Base-by-base conservation (phyloP, 306 rosid species). In the Coriaria nepalensis region DNA sequence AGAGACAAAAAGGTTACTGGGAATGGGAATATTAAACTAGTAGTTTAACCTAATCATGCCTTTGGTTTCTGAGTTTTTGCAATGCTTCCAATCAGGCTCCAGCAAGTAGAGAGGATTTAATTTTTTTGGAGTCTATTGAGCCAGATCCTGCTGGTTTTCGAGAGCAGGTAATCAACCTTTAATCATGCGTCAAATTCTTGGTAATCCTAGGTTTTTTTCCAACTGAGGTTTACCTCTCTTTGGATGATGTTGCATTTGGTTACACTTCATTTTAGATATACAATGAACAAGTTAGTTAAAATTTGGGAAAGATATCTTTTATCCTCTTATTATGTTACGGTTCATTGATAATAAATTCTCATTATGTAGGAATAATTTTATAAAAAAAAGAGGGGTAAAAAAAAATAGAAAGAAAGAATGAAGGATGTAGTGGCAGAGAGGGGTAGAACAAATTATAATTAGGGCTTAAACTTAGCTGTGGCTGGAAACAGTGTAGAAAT, bases 111-210 rank as follows among this genome's bases (percentile, higher is more conserved):
- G 98, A 90, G 51, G 98, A 81, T 33, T 67, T 67, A 44, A 67
- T 59, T 56, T 52, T 37, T 53, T 58, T 66, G 6, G 98, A 82
- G 60, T 63, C 82, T 53, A 47, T 60, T 5, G 96, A 82, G 61
- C 81, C 93, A 39, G 98, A 92, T 73, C 83, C 96, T 41, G 73
- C 77, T 79, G 94, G 93, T 55, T 92, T 92, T 55, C 86, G 79
- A 10, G 93, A 92, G 56, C 87, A 85, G 98, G 98, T 85, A 77
- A 52, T 20, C 35, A 51, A 58, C 29, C 10, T 6, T 45, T 0
- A 20, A 20, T 20, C 29, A 20, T 20, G 29, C 29, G 29, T 20
- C 29, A 20, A 20, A 20, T 20, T 20, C 29, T 1, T 20, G 3
- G 20, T 13, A 45, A 0, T 45, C 6, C 6, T 13, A 14, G 8